Conservation (phyloP, 805 yeast species). For the Saccharomyces mikatae region DNA sequence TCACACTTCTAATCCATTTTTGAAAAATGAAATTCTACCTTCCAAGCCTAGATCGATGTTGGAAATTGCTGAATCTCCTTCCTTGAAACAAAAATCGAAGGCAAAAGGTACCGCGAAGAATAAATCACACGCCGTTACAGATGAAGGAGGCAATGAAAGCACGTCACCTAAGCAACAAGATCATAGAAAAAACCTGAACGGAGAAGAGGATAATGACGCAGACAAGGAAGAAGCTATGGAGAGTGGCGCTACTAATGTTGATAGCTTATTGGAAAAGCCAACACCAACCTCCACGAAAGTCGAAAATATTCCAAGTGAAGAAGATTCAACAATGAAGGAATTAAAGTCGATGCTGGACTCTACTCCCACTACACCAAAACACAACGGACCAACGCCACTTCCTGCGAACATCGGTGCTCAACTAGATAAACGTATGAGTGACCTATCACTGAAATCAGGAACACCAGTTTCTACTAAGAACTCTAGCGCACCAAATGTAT, state of each 20-base stretch:
- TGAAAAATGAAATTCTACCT: slow-evolving; percentile 1
- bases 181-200: slow-evolving; percentile 1
- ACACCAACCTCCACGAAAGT: slow-evolving; percentile 2
- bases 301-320: background rate
- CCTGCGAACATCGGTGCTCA: background rate
- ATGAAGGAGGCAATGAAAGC: background rate
- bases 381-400: background rate
- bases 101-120: background rate
- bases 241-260: background rate
- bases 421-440: background rate
- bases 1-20: slow-evolving; percentile 10
- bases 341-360: background rate
- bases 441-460: slow-evolving; percentile 1
- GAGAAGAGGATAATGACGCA: slow-evolving; percentile 3
- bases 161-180: background rate
- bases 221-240: slow-evolving; percentile 1
- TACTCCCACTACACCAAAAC: background rate
- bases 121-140: background rate
- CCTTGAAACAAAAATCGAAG: background rate
- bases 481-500: background rate
- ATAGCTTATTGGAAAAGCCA: slow-evolving; percentile 6
- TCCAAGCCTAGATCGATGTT: slow-evolving; percentile 21
- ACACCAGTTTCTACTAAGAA: background rate
- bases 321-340: background rate
- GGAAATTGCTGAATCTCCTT: slow-evolving; percentile 19